phyloP scores from a whole-genome alignment of 768 basidiomycete species.

The Leucocoprinus leucothites region DNA sequence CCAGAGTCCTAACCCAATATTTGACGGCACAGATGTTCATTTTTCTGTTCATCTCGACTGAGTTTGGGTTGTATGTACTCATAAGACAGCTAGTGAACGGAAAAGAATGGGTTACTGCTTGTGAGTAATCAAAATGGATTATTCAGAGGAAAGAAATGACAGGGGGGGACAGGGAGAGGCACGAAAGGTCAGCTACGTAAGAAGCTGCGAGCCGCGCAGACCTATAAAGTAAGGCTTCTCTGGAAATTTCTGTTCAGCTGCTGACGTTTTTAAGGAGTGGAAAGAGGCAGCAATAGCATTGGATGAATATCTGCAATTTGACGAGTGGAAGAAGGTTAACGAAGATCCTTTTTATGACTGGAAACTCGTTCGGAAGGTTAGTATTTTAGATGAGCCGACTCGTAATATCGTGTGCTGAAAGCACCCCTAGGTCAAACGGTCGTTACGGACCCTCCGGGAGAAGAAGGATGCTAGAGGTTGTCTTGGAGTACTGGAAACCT shows the following conservation, averaged over 20 bases:
- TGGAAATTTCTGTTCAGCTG: too few relatives aligned
- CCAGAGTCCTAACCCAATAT: background rate
- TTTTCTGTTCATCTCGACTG: constrained; percentile 74
- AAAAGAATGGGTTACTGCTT: constrained; percentile 90
- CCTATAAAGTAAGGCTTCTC: constrained; percentile 56
- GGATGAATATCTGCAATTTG: constrained; percentile 81
- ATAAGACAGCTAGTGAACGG: constrained; percentile 92
- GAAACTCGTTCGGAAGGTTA: constrained; percentile 75
- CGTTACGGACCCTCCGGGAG: constrained; percentile 66
- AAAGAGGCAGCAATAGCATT: constrained; percentile 72
- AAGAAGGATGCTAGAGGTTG: constrained; percentile 82
- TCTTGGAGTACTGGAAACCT: constrained; percentile 88
- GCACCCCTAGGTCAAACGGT: constrained; percentile 64
- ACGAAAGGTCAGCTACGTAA: constrained; percentile 75
- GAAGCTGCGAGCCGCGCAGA: constrained; percentile 68
- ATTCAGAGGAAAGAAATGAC: background rate
- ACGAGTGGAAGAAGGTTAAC: constrained; percentile 87
- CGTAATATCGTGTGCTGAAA: background rate
- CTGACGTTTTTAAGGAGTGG: constrained; percentile 64
- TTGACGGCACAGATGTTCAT: constrained; percentile 62
- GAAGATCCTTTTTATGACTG: constrained; percentile 93
- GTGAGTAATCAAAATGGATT: constrained; percentile 37
- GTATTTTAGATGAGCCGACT: background rate
- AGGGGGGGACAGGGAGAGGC: constrained; percentile 72
- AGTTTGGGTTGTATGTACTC: constrained; percentile 85